These are phyloP conservation scores for Serendipita indica DNA, from an alignment of 768 basidiomycete species.

Conservation along the genomic window DNA sequence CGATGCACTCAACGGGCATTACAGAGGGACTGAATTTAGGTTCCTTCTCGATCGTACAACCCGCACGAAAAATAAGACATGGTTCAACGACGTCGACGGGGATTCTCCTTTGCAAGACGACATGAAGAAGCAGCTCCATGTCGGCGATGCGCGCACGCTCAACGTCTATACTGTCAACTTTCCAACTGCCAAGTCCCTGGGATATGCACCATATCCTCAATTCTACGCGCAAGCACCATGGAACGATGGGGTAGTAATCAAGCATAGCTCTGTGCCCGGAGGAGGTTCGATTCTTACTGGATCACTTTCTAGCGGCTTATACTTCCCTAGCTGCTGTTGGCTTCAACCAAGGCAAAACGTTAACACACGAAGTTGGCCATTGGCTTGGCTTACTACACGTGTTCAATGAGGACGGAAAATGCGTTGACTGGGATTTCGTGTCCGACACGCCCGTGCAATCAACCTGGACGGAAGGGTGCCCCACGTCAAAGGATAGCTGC, in stretches of 20 bases:
- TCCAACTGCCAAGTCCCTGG: neutral
- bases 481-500: neutral
- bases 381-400: too few species aligned
- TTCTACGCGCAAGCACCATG: slow-evolving; percentile 25
- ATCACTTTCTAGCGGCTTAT: slow-evolving; percentile 22
- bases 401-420: too few species aligned
- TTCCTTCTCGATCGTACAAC: slow-evolving; percentile 30
- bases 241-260: slow-evolving; percentile 34
- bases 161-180: slow-evolving; percentile 32
- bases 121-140: slow-evolving; percentile 35
- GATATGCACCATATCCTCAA: slow-evolving; percentile 37
- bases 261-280: slow-evolving; percentile 25
- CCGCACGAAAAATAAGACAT: slow-evolving; percentile 30
- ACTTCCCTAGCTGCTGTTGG: slow-evolving; percentile 18
- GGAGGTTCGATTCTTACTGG: slow-evolving; percentile 20
- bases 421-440: neutral
- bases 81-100: slow-evolving; percentile 34
- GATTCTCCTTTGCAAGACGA: slow-evolving; percentile 23
- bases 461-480: neutral
- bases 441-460: neutral
- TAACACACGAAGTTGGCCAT: slow-evolving; percentile 46
- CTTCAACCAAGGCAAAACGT: slow-evolving; percentile 22
- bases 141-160: slow-evolving; percentile 28
- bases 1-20: slow-evolving; percentile 28
- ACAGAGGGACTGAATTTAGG: slow-evolving; percentile 24